Conservation (phyloP, 2,329 filamentous ascomycete genomes). For the Ophiostoma fasciatum region DNA sequence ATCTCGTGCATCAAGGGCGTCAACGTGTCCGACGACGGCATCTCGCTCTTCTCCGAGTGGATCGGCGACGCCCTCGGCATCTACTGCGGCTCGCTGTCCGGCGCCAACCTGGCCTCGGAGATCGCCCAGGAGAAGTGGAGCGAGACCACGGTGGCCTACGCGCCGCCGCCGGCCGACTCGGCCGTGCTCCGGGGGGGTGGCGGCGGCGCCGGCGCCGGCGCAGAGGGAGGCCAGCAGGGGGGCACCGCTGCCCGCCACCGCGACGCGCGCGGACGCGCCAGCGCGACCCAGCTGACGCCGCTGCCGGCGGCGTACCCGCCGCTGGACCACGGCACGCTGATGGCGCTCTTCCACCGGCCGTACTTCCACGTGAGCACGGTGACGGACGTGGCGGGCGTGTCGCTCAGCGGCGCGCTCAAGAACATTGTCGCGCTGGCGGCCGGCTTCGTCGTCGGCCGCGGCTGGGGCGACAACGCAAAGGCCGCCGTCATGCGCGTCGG, state of each 20-base stretch:
- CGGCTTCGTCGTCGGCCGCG: slow-evolving; percentile 86
- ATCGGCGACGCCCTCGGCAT: slow-evolving; percentile 86
- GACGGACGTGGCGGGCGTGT: slow-evolving; percentile 90
- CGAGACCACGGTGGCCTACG: slow-evolving; percentile 93
- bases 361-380: slow-evolving; percentile 97
- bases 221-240: too few species aligned
- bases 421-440: slow-evolving; percentile 92
- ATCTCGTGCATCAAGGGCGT: slow-evolving; percentile 98
- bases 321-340: slow-evolving; percentile 71
- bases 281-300: slow-evolving; percentile 56
- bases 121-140: slow-evolving; percentile 89
- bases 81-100: slow-evolving; percentile 90
- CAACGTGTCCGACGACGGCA: slow-evolving; percentile 72
- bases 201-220: slow-evolving; percentile 13
- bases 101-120: slow-evolving; percentile 91
- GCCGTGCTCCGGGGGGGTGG: slow-evolving; percentile 31
- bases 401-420: slow-evolving; percentile 85
- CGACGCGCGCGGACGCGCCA: slow-evolving; percentile 51
- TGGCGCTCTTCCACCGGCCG: slow-evolving; percentile 79
- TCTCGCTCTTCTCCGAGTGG: slow-evolving; percentile 85
- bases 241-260: slow-evolving; percentile 24
- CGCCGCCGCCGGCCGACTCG: slow-evolving; percentile 71
- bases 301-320: slow-evolving; percentile 73
- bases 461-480: slow-evolving; percentile 98
- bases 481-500: slow-evolving; percentile 97